Percentiles rank a stretch among this genome's conserved stretches.
Evolutionary conservation across 768 basidiomycete genomes (phyloP).

Genomic region (Mycena haematopus): DNA sequence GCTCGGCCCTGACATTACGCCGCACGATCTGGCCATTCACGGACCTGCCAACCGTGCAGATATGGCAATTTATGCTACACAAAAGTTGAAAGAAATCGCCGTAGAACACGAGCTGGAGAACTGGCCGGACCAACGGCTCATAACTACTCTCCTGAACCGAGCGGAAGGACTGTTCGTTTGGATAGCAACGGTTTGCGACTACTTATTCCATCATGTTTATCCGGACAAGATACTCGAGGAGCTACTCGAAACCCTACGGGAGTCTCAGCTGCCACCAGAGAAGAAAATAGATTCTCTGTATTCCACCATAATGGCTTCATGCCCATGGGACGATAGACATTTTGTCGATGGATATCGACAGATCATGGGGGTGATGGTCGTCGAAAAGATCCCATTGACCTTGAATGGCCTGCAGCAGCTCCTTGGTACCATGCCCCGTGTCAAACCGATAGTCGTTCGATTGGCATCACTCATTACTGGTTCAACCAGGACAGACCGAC

Average conservation of each 20-base stretch:
- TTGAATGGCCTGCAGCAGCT: conserved; percentile 1
- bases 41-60: conserved; percentile 25
- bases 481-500: background rate
- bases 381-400: background rate
- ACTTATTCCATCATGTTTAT: conserved; percentile 14
- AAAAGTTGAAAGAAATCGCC: conserved; percentile 27
- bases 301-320: conserved; percentile 19
- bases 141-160: conserved; percentile 8
- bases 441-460: background rate
- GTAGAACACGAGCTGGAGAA: background rate
- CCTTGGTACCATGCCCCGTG: background rate
- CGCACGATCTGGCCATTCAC: conserved; percentile 22
- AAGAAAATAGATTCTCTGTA: conserved; percentile 27
- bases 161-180: conserved; percentile 35
- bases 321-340: conserved; percentile 27
- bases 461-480: conserved; percentile 1
- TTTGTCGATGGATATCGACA: conserved; percentile 13
- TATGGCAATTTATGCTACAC: conserved; percentile 26
- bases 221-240: conserved; percentile 24
- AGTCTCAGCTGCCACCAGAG: conserved; percentile 18
- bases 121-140: conserved; percentile 5
- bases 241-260: conserved; percentile 14
- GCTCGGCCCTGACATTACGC: conserved; percentile 8
- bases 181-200: conserved; percentile 29
- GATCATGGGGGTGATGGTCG: background rate